Evolutionary conservation across 1,284 basidiomycete genomes (phyloP).

Genomic region (Puccinia triticina): DNA sequence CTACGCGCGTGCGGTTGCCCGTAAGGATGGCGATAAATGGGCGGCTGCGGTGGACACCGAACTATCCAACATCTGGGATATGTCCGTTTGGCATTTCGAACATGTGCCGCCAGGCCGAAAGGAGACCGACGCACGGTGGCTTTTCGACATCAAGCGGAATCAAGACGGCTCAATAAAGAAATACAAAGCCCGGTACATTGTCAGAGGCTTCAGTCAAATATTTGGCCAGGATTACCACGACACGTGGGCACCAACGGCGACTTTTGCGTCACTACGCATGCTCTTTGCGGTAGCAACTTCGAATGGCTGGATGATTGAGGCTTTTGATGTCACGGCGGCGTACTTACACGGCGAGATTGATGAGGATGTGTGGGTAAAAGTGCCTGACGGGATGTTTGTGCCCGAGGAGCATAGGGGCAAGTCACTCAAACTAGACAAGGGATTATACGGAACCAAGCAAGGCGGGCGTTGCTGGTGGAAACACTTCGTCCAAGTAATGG

Average conservation of each 20-base stretch:
- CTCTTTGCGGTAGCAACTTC: background rate
- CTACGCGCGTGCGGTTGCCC: background rate
- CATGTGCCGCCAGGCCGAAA: background rate
- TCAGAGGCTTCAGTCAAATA: background rate
- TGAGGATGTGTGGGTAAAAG: conserved; percentile 17
- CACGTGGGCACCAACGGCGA: conserved; percentile 25
- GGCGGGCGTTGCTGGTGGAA: conserved; percentile 37
- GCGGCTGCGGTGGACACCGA: background rate
- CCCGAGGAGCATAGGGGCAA: background rate
- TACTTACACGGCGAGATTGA: conserved; percentile 39
- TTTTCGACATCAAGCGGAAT: conserved; percentile 10
- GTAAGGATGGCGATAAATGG: background rate
- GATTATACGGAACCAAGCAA: conserved; percentile 40
- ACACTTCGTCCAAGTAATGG: background rate
- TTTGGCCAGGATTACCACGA: conserved; percentile 25
- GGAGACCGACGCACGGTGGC: background rate
- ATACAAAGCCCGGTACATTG: conserved; percentile 26
- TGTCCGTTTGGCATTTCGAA: conserved; percentile 28
- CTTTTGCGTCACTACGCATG: conserved; percentile 28
- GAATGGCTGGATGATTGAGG: background rate
- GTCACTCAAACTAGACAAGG: conserved; percentile 11
- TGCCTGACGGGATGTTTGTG: background rate
- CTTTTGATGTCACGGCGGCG: conserved; percentile 37
- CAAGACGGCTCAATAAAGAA: conserved; percentile 22
- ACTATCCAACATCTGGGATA: background rate